Percentiles rank a stretch among this genome's conserved stretches.
phyloP scores from a whole-genome alignment of 768 basidiomycete species.

The Russula brevipes region DNA sequence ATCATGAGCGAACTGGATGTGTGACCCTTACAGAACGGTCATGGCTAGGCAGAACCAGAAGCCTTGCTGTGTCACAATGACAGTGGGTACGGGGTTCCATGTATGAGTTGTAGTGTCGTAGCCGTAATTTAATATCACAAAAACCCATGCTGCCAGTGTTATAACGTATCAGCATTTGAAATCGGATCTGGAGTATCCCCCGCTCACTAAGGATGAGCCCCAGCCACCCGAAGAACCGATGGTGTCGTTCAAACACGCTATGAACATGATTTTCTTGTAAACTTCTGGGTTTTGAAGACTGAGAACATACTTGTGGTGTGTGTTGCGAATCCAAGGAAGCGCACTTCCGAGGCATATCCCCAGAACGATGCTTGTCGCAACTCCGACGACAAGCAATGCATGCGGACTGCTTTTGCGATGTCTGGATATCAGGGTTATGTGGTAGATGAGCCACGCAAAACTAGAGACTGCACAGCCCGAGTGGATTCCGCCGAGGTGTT shows the following conservation, averaged over 20 bases:
- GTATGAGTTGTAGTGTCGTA: conserved; percentile 50
- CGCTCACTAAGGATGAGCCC: conserved; percentile 49
- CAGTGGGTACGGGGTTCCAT: conserved; percentile 53
- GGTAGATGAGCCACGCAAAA: conserved; percentile 62
- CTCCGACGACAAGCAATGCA: conserved; percentile 56
- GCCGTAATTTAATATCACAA: conserved; percentile 61
- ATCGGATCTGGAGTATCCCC: background rate
- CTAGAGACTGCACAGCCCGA: conserved; percentile 70
- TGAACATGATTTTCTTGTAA: conserved; percentile 6
- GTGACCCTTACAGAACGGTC: conserved; percentile 59
- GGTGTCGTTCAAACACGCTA: conserved; percentile 75
- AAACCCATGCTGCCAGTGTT: conserved; percentile 45
- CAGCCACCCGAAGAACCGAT: conserved; percentile 72
- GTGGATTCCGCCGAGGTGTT: conserved; percentile 77
- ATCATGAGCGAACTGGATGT: background rate
- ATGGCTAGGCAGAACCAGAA: conserved; percentile 74
- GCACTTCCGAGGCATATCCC: conserved; percentile 58
- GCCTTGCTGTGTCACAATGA: conserved; percentile 62
- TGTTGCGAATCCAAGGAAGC: conserved; percentile 75
- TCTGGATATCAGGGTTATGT: conserved; percentile 53
- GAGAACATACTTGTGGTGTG: conserved; percentile 65
- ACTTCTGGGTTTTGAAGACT: background rate
- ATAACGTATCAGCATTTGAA: background rate
- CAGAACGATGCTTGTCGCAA: conserved; percentile 52
- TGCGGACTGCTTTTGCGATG: conserved; percentile 46